Evolutionary conservation across 257 asterid genomes (phyloP).

Genomic region (Ocimum tenuiflorum): DNA sequence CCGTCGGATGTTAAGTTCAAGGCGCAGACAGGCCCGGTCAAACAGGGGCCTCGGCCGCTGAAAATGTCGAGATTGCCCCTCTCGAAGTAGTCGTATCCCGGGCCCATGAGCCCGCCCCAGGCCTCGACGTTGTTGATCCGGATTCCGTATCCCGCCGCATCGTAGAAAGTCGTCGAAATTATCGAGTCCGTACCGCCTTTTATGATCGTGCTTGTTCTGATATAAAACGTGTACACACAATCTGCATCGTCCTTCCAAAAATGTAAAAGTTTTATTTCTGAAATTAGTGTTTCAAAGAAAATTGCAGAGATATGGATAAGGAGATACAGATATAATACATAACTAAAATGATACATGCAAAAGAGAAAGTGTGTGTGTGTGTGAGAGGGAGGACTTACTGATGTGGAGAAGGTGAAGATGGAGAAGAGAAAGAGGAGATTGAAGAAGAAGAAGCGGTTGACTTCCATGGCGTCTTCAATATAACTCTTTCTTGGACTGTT

Average conservation of each 20-base stretch:
- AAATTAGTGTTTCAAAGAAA: too few relatives aligned
- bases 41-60: slow-evolving; percentile 65
- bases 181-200: slow-evolving; percentile 64
- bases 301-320: too few relatives aligned
- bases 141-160: slow-evolving; percentile 34
- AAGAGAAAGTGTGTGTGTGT: too few relatives aligned
- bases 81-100: slow-evolving; percentile 53
- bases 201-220: slow-evolving; percentile 46
- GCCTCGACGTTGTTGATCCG: slow-evolving; percentile 43
- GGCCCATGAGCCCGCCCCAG: slow-evolving; percentile 85
- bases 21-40: slow-evolving; percentile 49
- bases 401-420: slow-evolving; percentile 36
- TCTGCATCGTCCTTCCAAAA: slow-evolving; percentile 54
- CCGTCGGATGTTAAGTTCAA: too few relatives aligned
- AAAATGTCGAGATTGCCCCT: slow-evolving; percentile 66
- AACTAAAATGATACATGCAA: too few relatives aligned
- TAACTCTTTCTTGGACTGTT: neutral
- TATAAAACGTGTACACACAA: slow-evolving; percentile 57
- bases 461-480: slow-evolving; percentile 32
- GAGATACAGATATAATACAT: too few relatives aligned
- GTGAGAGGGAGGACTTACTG: slow-evolving; percentile 44
- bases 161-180: slow-evolving; percentile 44
- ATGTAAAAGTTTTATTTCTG: too few relatives aligned
- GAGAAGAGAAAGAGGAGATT: slow-evolving; percentile 44
- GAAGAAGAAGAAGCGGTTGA: slow-evolving; percentile 33